Percentiles rank a stretch among this genome's conserved stretches.
Conservation (phyloP, 2,329 filamentous ascomycete genomes). For the Seiridium cupressi region DNA sequence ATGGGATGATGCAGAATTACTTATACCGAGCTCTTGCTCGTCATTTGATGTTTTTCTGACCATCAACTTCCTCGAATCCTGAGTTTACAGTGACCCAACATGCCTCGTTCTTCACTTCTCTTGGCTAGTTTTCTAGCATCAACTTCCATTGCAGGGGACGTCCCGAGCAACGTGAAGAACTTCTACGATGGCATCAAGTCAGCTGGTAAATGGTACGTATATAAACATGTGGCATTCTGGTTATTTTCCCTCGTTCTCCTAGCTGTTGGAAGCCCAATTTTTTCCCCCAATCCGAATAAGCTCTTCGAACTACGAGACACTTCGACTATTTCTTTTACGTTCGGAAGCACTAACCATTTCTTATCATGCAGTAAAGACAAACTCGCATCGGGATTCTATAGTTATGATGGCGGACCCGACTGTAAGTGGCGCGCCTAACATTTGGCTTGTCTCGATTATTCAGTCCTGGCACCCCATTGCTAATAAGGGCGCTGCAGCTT, state of each 20-base stretch:
- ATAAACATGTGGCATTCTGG: too few species aligned
- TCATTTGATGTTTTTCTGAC: too few species aligned
- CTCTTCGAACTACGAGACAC: too few species aligned
- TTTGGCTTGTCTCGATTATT: background rate
- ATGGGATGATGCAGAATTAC: too few species aligned
- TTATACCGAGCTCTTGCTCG: too few species aligned
- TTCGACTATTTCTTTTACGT: too few species aligned
- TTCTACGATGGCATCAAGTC: constrained; percentile 30
- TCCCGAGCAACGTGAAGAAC: constrained; percentile 22
- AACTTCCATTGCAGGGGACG: constrained; percentile 1
- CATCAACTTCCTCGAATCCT: too few species aligned
- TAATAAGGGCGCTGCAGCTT: constrained; percentile 13
- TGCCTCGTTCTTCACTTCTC: background rate
- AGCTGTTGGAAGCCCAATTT: too few species aligned
- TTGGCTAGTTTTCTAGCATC: background rate
- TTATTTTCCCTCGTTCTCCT: too few species aligned
- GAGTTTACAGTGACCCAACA: background rate
- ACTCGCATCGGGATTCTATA: constrained; percentile 31
- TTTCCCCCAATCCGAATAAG: too few species aligned
- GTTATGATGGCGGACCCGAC: constrained; percentile 5
- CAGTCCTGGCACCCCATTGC: background rate
- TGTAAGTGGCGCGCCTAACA: constrained; percentile 1
- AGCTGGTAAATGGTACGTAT: constrained; percentile 20
- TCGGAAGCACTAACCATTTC: too few species aligned
- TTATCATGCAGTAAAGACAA: constrained; percentile 13